Evolutionary conservation across 176 grass and related monocot species (phyloP), one percentile per base, ranked within the genome.

Genomic region (Musa acuminata): DNA sequence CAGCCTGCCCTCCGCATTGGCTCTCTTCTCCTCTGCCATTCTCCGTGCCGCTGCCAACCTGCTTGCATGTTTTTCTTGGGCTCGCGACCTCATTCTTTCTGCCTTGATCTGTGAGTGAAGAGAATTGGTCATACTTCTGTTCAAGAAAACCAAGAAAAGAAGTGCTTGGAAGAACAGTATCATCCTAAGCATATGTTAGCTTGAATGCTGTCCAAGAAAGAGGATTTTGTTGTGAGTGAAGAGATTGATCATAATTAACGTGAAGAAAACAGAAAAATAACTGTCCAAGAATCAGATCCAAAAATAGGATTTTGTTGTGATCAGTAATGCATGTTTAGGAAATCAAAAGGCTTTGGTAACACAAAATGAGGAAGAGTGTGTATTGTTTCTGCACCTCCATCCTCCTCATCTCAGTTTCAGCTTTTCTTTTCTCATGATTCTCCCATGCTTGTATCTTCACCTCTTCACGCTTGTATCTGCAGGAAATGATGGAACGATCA

Each of bases 361-460:
- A 7, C 52, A 51, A 8, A 55, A 2, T 52, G 21, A 55, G 10
- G 54, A 69, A 11, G 14, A 48, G 4, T 11, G 11, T 19, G 23
- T 29, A 1, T 13, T 25, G 63, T 54, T 55, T 8, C 71, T 22
- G 20, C 73, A 88, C 94, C 90, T 97, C 87, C 51, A 86, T 80
- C 79, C 71, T 97, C 85, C 84, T 93, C 90, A 97, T 85, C 84
- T 93, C 90, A 54, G 79, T 74, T 82, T 97, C 85, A 67, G 85
- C 90, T 79, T 87, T 97, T 52, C 90, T 77, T 79, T 88, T 97
- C 80, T 93, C 90, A 13, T 97, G 94, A 78, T 97, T 93, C 80
- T 93, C 94, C 94, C 94, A 97, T 2, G 94, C 94, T 67, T 97
- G 90, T 75, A 97, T 97, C 74, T 90, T 85, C 80, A 93, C 82